phyloP scores from a whole-genome alignment of 2,329 filamentous ascomycete genomes.

The Pestalotiopsis sp. region DNA sequence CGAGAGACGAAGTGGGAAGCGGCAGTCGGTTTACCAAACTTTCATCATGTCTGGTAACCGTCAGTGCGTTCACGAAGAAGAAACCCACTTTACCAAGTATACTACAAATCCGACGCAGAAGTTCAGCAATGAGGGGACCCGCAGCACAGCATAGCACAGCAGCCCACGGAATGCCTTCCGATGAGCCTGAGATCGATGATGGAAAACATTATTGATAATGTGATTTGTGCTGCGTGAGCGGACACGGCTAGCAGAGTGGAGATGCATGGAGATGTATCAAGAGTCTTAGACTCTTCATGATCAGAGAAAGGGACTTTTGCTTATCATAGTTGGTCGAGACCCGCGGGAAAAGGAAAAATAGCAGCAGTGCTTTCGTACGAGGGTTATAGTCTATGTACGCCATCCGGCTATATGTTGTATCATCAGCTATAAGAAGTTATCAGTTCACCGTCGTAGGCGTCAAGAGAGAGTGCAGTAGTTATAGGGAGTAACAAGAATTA shows the following conservation, averaged over 20 bases:
- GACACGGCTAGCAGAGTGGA: not conserved
- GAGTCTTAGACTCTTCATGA: not conserved
- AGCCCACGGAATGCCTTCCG: conserved; percentile 1
- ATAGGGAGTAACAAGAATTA: not conserved
- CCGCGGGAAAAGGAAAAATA: not conserved
- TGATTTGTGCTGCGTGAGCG: not conserved
- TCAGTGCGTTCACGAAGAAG: not conserved
- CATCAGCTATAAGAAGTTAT: not conserved
- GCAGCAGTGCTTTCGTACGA: not conserved
- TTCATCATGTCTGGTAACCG: not conserved
- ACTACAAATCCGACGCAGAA: no score
- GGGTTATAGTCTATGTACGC: not conserved
- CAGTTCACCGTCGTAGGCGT: not conserved
- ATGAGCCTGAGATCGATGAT: not conserved
- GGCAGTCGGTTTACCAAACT: not conserved
- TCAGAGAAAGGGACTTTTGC: not conserved
- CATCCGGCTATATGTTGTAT: conserved; percentile 1
- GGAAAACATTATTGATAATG: not conserved
- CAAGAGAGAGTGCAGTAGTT: not conserved
- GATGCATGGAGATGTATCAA: not conserved
- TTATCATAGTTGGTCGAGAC: not conserved
- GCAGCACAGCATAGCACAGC: not conserved
- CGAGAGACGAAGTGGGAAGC: not conserved
- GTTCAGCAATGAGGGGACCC: not conserved
- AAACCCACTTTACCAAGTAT: not conserved